Percentiles rank a stretch among this genome's conserved stretches.
phyloP scores from a whole-genome alignment of 2,329 filamentous ascomycete species.

The Botrytis fabae region DNA sequence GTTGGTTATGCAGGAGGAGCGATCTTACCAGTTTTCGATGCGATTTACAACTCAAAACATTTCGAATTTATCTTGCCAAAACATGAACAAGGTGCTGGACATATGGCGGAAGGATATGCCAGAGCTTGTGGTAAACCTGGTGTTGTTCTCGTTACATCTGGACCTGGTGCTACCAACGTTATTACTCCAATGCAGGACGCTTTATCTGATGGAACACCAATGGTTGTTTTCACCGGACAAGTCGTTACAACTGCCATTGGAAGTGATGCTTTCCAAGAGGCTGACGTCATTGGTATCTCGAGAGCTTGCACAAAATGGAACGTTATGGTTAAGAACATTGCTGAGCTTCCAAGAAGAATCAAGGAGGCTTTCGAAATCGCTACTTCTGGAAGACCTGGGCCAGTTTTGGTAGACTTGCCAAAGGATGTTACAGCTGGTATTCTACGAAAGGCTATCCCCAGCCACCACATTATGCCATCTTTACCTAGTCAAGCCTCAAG shows the following conservation, averaged over 20 bases:
- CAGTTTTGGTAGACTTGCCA: conserved; percentile 91
- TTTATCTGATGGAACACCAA: conserved; percentile 88
- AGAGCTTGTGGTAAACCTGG: conserved; percentile 90
- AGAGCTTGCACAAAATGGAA: conserved; percentile 98
- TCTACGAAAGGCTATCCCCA: conserved; percentile 78
- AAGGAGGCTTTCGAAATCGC: conserved; percentile 99
- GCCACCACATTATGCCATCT: conserved; percentile 58
- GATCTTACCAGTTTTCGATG: conserved; percentile 96
- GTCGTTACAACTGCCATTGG: conserved; percentile 88
- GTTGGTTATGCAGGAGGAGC: conserved; percentile 92
- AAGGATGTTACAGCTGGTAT: conserved; percentile 93
- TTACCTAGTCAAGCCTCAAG: conserved; percentile 84
- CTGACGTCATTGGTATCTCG: conserved; percentile 90
- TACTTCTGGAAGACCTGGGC: conserved; percentile 88
- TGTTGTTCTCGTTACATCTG: conserved; percentile 94
- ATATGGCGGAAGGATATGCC: conserved; percentile 98
- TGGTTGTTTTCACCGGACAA: conserved; percentile 96
- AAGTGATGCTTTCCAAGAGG: conserved; percentile 95
- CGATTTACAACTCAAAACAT: conserved; percentile 96
- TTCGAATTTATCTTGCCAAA: conserved; percentile 94
- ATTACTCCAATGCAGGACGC: conserved; percentile 97
- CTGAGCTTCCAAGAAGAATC: conserved; percentile 88
- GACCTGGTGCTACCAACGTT: conserved; percentile 94
- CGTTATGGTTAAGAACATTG: conserved; percentile 94
- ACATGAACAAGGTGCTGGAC: conserved; percentile 96